A percentile compares a stretch with the other conserved stretches of the same genome.
These are phyloP conservation scores for Hypoxylon cercidicola DNA, from an alignment of 495 filamentous ascomycete species.

Conservation along the genomic window DNA sequence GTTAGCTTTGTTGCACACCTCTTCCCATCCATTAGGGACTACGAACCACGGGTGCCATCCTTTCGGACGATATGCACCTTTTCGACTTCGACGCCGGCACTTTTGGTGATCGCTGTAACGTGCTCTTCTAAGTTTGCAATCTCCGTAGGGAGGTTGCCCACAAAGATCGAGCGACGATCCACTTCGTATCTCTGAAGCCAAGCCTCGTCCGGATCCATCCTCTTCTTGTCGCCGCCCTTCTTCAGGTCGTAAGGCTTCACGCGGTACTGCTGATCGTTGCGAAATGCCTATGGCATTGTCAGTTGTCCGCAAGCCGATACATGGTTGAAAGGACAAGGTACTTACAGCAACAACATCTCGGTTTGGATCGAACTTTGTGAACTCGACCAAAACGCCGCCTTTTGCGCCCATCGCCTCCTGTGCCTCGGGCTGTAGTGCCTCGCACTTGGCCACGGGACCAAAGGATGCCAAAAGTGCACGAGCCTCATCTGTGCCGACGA, in stretches of 20 bases:
- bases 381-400: slow-evolving; percentile 63
- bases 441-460: slow-evolving; percentile 51
- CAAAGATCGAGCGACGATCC: slow-evolving; percentile 62
- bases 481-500: slow-evolving; percentile 56
- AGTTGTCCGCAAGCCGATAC: slow-evolving; percentile 3
- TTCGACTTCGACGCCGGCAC: slow-evolving; percentile 54
- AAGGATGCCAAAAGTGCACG: slow-evolving; percentile 51
- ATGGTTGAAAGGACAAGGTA: not conserved
- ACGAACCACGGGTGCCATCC: slow-evolving; percentile 49
- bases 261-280: slow-evolving; percentile 37
- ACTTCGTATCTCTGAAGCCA: slow-evolving; percentile 55
- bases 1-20: not conserved
- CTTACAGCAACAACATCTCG: slow-evolving; percentile 56
- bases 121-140: slow-evolving; percentile 46
- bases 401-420: slow-evolving; percentile 47
- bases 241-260: slow-evolving; percentile 51
- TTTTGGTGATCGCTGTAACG: slow-evolving; percentile 50
- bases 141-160: slow-evolving; percentile 59
- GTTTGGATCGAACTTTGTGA: slow-evolving; percentile 54
- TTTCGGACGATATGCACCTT: slow-evolving; percentile 55
- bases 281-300: slow-evolving; percentile 41
- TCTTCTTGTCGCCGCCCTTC: slow-evolving; percentile 34
- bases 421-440: slow-evolving; percentile 40
- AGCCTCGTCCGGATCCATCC: slow-evolving; percentile 39
- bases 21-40: not conserved